Percentiles rank a stretch among this genome's conserved stretches.
Conservation (phyloP, 345 rosid genomes). For the Lepidium didymum region DNA sequence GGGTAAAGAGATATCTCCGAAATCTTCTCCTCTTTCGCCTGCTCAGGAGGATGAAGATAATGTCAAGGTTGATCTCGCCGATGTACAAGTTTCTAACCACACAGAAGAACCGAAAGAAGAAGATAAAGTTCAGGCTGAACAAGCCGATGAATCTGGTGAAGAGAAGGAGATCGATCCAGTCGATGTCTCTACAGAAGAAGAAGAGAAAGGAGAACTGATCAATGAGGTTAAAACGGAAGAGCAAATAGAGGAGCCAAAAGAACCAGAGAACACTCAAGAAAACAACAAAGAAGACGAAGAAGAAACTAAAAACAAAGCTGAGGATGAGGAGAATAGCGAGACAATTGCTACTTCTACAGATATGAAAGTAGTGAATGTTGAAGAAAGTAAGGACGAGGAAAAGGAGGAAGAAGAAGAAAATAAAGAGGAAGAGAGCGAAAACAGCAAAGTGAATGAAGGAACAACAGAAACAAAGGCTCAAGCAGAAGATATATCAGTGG, state of each 20-base stretch:
- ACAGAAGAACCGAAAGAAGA: slow-evolving; percentile 16
- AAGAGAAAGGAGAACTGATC: slow-evolving; percentile 1
- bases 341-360: neutral
- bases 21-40: neutral
- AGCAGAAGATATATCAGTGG: slow-evolving; percentile 42
- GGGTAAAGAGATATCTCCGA: slow-evolving; percentile 13
- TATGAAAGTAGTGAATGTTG: neutral
- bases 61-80: slow-evolving; percentile 20
- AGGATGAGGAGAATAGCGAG: slow-evolving; percentile 9
- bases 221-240: slow-evolving; percentile 9
- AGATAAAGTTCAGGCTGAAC: slow-evolving; percentile 9
- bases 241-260: slow-evolving; percentile 18
- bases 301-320: slow-evolving; percentile 1
- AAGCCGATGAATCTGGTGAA: slow-evolving; percentile 13
- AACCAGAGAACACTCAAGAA: slow-evolving; percentile 11
- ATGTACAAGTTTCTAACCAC: slow-evolving; percentile 6
- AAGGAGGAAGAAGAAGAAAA: neutral
- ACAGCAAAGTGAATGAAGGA: neutral
- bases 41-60: slow-evolving; percentile 25
- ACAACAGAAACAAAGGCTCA: slow-evolving; percentile 25
- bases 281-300: slow-evolving; percentile 9
- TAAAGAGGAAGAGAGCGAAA: slow-evolving; percentile 16
- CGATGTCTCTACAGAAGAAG: slow-evolving; percentile 9
- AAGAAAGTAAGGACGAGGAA: slow-evolving; percentile 10
- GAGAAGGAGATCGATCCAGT: slow-evolving; percentile 12